Percentiles rank a stretch among this genome's conserved stretches.
Conservation (phyloP, 2,329 filamentous ascomycete genomes). For the Apiospora phragmitis region DNA sequence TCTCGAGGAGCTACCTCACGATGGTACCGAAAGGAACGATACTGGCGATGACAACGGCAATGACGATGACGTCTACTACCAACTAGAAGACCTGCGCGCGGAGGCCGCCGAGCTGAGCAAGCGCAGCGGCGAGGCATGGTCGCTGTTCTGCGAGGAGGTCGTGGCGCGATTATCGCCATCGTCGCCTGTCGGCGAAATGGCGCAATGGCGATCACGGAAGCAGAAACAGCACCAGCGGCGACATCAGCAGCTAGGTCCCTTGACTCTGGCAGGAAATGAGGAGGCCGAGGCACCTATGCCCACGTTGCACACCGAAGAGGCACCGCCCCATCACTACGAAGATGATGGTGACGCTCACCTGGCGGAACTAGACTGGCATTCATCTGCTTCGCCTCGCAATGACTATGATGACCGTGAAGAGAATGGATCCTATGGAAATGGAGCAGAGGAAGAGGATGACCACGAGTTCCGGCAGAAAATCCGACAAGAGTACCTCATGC, state of each 20-base stretch:
- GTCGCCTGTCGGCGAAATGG: background rate
- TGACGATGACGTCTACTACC: background rate
- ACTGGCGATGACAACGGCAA: background rate
- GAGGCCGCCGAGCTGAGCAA: background rate
- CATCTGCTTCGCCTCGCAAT: background rate
- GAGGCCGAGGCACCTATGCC: background rate
- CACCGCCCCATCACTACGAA: background rate
- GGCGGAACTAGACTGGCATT: background rate
- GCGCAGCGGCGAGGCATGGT: background rate
- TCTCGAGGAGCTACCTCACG: background rate
- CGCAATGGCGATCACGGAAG: background rate
- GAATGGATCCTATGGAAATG: background rate
- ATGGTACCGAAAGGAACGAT: background rate
- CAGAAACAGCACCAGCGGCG: background rate
- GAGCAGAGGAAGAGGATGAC: background rate
- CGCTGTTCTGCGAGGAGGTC: background rate
- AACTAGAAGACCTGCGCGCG: background rate
- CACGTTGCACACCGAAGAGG: background rate
- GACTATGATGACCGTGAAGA: background rate
- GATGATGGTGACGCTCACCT: background rate
- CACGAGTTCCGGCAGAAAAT: background rate
- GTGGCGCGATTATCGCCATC: background rate
- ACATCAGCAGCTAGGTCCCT: background rate
- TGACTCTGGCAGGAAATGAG: background rate
- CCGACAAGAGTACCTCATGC: background rate